Base-by-base conservation (phyloP, 2,329 filamentous ascomycete genomes). In the Rutstroemia sydowiana region DNA sequence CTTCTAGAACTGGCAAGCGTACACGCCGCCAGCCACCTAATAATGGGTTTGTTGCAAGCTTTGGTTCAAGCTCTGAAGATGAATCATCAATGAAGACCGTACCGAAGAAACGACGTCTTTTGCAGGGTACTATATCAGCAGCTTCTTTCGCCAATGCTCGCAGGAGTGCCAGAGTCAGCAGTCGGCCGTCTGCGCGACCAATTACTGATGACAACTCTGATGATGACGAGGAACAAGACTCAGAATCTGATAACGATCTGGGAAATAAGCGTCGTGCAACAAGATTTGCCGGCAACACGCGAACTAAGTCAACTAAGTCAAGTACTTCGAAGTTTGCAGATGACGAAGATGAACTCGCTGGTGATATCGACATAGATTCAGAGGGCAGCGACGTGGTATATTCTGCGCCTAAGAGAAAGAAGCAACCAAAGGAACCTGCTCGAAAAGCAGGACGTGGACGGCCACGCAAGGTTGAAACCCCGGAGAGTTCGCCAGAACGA, bases 341-440 rank as follows among this genome's bases (percentile, higher is more conserved):
- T n/a, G 55, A 60, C 5, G 52, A 52, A 3, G 62, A 63, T 43
- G 61, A 65, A 42, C 54, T 62, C 23, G 57, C 59, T 18, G 56
- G 43, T 32, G 55, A 55, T 8, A 26, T 30, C 21, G 41, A 56
- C 14, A 52, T 57, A 5, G 58, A 61, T n/a, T 61, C 56, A 41
- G 65, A 73, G 50, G 83, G 85, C 56, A 68, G 69, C 2, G 71
- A 75, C 1, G 69, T 68, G 20, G 70, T 81, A 52, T 78, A 86
- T 37, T 34, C 28, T 21, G 31, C 56, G 34, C 79, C 85, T 14
- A 44, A 54, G 18, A 39, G 11, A 55, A 57, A 48, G 54, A 51
- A 18, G 37, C 45, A 41, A 23, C 45, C 31, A 21, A 54, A 54
- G 10, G 31, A 18, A 55, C 42, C 11, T 21, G 34, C 53, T 5